phyloP scores from a whole-genome alignment of 768 basidiomycete genomes.

The Lactarius psammicola region DNA sequence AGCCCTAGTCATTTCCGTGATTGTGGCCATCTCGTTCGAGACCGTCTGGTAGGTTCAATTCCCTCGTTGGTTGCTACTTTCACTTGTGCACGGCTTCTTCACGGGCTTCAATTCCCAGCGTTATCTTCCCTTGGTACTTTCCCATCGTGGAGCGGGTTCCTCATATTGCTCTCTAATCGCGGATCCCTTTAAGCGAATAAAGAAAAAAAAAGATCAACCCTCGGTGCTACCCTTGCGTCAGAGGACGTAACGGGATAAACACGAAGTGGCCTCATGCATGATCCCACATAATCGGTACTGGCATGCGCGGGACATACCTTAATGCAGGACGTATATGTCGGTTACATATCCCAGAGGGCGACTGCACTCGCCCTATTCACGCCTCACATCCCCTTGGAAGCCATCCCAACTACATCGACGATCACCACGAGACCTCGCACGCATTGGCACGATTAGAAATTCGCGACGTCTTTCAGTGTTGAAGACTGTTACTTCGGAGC shows the following conservation, averaged over 20 bases:
- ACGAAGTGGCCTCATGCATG: conserved; percentile 18
- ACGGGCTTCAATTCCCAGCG: neutral
- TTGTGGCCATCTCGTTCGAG: neutral
- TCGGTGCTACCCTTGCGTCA: conserved; percentile 12
- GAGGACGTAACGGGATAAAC: conserved; percentile 21
- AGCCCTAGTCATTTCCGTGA: neutral
- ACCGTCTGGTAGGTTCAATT: neutral
- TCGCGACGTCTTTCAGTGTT: neutral
- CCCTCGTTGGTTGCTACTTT: neutral
- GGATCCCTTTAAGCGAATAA: conserved; percentile 7
- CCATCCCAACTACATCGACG: neutral
- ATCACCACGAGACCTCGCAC: conserved; percentile 16
- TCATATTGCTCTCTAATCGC: neutral
- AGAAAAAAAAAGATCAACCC: neutral
- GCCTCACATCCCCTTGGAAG: conserved; percentile 6
- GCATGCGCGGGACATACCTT: neutral
- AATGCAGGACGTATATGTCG: neutral
- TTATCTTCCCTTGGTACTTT: conserved; percentile 3
- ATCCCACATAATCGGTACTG: neutral
- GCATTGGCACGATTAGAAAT: conserved; percentile 3
- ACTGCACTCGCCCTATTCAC: conserved; percentile 5
- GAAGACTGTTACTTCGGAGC: neutral
- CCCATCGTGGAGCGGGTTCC: neutral
- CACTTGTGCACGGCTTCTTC: neutral
- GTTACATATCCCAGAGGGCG: conserved; percentile 10